Base-by-base conservation (phyloP, 2,329 filamentous ascomycete species). In the Pochonia chlamydosporia region DNA sequence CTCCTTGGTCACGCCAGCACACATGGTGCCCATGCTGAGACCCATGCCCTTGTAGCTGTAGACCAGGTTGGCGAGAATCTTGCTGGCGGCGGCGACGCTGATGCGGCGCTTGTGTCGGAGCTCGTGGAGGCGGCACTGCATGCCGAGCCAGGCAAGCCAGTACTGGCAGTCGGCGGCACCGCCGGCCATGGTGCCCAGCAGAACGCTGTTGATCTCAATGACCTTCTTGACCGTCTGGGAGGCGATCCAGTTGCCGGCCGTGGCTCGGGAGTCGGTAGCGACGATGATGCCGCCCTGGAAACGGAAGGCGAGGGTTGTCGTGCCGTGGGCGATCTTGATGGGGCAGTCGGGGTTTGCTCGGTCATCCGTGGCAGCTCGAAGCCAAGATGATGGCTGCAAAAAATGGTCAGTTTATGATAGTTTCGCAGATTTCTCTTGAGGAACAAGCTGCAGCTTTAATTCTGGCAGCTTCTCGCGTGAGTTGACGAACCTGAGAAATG, bases 221-320 rank as follows among this genome's bases (percentile, higher is more conserved):
- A 99, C 93, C 80, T 99, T 99, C 84, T 99, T 99, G 65, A 99
- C 93, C 46, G 93, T 99, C 79, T 99, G 93, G 73, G 89, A 95
- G 56, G 93, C 93, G 71, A 99, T 99, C 93, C 93, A 99, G 81
- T 93, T 95, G 63, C 93, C 93, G 25, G 93, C 92, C 41, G 93
- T 96, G 51, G 93, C 93, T 73, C 93, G 84, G 51, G 93, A 99
- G 74, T 99, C 93, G 50, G 93, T 99, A 46, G 92, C 92, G 44
- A 99, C 92, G 64, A 99, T 95, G 72, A 99, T 97, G 65, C 93
- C 93, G 62, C 91, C 91, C 74, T 97, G 84, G 79, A 97, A 99
- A 66, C 92, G 85, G 80, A 99, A 99, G 54, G 91, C 92, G 52
- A 99, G 84, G 44, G 93, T 99, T 50, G 93, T 99, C 52, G 93